phyloP scores from a whole-genome alignment of 2,329 filamentous ascomycete species.

The Mariannaea sp. region DNA sequence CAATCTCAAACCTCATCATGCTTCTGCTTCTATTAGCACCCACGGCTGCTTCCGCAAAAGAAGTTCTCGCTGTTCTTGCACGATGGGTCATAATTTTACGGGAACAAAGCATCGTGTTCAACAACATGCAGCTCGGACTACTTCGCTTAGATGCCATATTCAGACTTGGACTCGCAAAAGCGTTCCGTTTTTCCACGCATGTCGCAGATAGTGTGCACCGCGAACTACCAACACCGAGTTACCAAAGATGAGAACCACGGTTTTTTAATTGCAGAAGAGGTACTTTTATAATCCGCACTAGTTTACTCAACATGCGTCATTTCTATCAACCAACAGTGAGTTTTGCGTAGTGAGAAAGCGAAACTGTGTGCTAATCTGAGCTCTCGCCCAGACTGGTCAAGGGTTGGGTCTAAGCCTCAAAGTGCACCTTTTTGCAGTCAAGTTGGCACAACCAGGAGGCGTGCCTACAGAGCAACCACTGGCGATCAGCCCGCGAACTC shows the following conservation, averaged over 20 bases:
- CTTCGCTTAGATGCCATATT: not conserved
- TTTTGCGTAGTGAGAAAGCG: no score
- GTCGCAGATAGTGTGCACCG: slow-evolving; percentile 1
- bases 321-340: no score
- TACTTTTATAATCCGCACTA: no score
- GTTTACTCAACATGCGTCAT: no score
- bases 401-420: no score
- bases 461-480: no score
- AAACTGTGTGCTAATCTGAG: no score
- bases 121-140: slow-evolving; percentile 1
- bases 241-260: not conserved
- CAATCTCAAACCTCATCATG: slow-evolving; percentile 1
- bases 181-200: not conserved
- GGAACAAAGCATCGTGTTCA: not conserved
- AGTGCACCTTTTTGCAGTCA: no score
- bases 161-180: not conserved
- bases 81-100: not conserved
- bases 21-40: not conserved
- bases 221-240: not conserved
- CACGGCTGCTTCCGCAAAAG: not conserved
- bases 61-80: not conserved
- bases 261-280: no score
- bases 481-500: no score
- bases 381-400: no score
- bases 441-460: no score